phyloP scores from a whole-genome alignment of 768 basidiomycete genomes.

The Pluteus cervinus region DNA sequence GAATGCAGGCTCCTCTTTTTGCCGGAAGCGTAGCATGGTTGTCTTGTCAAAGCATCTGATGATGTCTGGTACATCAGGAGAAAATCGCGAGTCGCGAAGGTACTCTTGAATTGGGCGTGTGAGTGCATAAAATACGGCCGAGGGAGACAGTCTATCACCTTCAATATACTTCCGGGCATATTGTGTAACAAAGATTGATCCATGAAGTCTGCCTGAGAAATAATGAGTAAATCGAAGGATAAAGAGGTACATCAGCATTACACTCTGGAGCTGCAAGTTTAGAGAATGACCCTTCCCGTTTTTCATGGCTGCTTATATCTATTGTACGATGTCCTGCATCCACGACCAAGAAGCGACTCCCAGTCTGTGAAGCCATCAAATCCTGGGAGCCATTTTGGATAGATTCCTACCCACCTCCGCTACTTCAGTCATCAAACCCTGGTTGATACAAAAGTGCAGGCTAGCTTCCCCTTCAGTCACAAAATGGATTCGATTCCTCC shows the following conservation, averaged over 20 bases:
- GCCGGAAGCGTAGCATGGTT: conserved; percentile 33
- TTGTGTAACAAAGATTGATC: conserved; percentile 34
- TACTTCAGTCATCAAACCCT: conserved; percentile 26
- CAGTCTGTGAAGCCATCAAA: conserved; percentile 7
- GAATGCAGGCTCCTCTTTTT: conserved; percentile 26
- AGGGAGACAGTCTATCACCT: conserved; percentile 16
- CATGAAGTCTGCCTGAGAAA: conserved; percentile 30
- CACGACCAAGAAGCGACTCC: conserved; percentile 32
- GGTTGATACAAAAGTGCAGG: conserved; percentile 3
- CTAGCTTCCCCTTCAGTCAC: conserved; percentile 6
- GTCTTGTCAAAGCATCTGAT: conserved; percentile 33
- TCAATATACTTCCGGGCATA: conserved; percentile 24
- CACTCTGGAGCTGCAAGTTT: conserved; percentile 35
- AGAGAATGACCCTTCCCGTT: conserved; percentile 22
- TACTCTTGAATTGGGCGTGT: no score
- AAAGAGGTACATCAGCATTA: conserved; percentile 9
- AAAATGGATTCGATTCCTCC: conserved; percentile 16
- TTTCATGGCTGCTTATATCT: conserved; percentile 39
- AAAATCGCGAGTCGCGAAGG: conserved; percentile 28
- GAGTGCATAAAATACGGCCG: no score
- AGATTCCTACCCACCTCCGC: conserved; percentile 15
- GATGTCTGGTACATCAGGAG: conserved; percentile 32
- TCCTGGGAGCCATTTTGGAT: not conserved
- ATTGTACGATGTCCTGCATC: conserved; percentile 47
- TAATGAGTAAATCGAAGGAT: not conserved